phyloP scores from a whole-genome alignment of 208 protist genomes.

The Wallacemonas sp. region DNA sequence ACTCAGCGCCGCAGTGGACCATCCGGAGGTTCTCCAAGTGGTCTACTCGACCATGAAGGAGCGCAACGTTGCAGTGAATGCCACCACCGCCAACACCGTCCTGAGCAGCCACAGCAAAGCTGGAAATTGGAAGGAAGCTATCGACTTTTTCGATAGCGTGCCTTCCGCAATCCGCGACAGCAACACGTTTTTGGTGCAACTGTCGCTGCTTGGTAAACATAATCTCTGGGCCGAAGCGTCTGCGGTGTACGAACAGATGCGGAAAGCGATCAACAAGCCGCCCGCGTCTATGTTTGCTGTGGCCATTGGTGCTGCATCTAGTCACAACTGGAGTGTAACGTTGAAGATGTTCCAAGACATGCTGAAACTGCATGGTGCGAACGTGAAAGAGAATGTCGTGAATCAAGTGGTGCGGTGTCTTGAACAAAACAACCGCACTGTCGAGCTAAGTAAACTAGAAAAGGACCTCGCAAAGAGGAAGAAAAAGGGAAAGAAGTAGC shows the following conservation, averaged over 20 bases:
- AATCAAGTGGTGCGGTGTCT: conserved; percentile 76
- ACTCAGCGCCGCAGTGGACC: conserved; percentile 74
- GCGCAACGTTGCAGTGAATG: conserved; percentile 46
- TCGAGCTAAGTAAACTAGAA: conserved; percentile 74
- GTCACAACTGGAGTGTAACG: conserved; percentile 69
- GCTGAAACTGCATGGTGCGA: conserved; percentile 60
- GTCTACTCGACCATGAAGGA: conserved; percentile 54
- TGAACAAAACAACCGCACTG: conserved; percentile 57
- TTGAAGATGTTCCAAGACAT: conserved; percentile 72
- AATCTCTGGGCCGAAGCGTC: conserved; percentile 61
- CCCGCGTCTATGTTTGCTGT: conserved; percentile 66
- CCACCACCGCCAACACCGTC: conserved; percentile 82
- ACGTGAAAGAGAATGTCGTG: conserved; percentile 74
- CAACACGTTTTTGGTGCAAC: conserved; percentile 77
- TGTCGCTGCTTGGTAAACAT: conserved; percentile 74
- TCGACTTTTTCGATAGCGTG: conserved; percentile 59
- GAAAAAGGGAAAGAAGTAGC: conserved; percentile 56
- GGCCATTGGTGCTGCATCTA: conserved; percentile 51
- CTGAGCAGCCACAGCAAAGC: conserved; percentile 72
- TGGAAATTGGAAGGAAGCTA: conserved; percentile 45
- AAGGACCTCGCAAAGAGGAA: conserved; percentile 66
- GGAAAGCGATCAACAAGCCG: conserved; percentile 36
- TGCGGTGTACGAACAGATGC: conserved; percentile 56
- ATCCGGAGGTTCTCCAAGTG: conserved; percentile 41
- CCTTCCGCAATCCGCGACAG: conserved; percentile 40